A percentile compares a stretch with the other conserved stretches of the same genome.
Conservation (phyloP, 495 filamentous ascomycete genomes). For the Hypoxylon fragiforme region DNA sequence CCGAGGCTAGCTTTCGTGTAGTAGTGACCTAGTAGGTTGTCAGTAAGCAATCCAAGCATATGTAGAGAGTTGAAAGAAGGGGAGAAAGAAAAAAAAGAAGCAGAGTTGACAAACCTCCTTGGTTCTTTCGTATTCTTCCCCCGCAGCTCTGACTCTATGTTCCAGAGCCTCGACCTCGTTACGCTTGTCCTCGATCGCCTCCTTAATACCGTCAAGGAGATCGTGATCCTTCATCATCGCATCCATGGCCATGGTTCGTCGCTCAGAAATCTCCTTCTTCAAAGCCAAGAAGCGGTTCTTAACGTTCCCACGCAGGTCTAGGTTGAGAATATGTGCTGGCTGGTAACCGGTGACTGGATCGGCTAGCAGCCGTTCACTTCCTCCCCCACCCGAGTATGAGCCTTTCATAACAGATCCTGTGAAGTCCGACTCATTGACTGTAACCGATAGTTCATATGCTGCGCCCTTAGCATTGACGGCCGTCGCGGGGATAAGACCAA, state of each 20-base stretch:
- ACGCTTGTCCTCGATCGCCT: conserved; percentile 91
- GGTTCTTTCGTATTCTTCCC: conserved; percentile 91
- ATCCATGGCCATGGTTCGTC: conserved; percentile 78
- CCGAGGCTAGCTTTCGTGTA: conserved; percentile 81
- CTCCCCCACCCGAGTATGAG: conserved; percentile 46
- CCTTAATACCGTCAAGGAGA: conserved; percentile 86
- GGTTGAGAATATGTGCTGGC: conserved; percentile 80
- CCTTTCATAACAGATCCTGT: conserved; percentile 66
- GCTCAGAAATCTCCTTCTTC: conserved; percentile 84
- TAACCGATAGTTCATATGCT: conserved; percentile 79
- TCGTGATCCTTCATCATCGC: conserved; percentile 89
- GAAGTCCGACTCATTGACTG: conserved; percentile 74
- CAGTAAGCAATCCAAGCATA: conserved; percentile 25
- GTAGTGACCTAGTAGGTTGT: conserved; percentile 59
- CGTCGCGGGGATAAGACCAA: conserved; percentile 80
- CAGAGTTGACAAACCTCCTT: conserved; percentile 64
- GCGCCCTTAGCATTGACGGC: conserved; percentile 82
- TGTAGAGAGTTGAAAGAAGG: no score
- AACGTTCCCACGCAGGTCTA: conserved; percentile 80
- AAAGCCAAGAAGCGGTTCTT: conserved; percentile 76
- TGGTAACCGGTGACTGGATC: conserved; percentile 86
- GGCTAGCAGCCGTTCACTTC: conserved; percentile 67
- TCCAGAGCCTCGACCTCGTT: conserved; percentile 91
- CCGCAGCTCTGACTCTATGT: conserved; percentile 78
- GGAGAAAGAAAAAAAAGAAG: no score